A percentile compares a stretch with the other conserved stretches of the same genome.
These are phyloP conservation scores for Phytophthora sp. DNA, from an alignment of 352 stramenopile species.

Conservation along the genomic window DNA sequence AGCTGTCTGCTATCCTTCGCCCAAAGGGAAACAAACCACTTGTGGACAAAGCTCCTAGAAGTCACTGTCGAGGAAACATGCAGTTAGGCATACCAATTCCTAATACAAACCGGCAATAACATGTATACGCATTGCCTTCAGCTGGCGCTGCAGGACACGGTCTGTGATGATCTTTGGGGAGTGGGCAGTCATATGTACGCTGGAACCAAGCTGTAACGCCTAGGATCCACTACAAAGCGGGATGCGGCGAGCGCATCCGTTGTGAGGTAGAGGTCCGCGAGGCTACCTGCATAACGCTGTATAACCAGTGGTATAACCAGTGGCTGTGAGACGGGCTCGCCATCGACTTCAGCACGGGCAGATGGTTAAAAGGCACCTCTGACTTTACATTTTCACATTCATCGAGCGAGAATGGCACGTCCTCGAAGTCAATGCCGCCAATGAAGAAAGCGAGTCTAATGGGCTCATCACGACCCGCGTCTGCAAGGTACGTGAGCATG, in stretches of 20 bases:
- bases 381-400: constrained; percentile 44
- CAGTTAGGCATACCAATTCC: no score
- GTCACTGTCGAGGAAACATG: no score
- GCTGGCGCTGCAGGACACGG: no score
- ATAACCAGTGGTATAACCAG: constrained; percentile 54
- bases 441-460: constrained; percentile 59
- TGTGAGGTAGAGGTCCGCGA: constrained; percentile 49
- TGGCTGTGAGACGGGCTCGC: constrained; percentile 45
- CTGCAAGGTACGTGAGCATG: constrained; percentile 63
- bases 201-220: no score
- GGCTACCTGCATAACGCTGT: constrained; percentile 62
- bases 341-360: constrained; percentile 65
- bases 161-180: no score
- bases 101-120: no score
- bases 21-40: no score
- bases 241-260: constrained; percentile 33
- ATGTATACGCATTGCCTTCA: no score
- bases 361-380: constrained; percentile 45
- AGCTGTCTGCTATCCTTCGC: no score
- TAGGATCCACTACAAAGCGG: no score
- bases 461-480: constrained; percentile 47
- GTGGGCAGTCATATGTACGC: no score
- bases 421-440: constrained; percentile 54
- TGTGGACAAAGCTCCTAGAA: no score
- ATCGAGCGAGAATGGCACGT: constrained; percentile 44